Conservation (phyloP, 495 filamentous ascomycete genomes). For the Penicillium manginii region DNA sequence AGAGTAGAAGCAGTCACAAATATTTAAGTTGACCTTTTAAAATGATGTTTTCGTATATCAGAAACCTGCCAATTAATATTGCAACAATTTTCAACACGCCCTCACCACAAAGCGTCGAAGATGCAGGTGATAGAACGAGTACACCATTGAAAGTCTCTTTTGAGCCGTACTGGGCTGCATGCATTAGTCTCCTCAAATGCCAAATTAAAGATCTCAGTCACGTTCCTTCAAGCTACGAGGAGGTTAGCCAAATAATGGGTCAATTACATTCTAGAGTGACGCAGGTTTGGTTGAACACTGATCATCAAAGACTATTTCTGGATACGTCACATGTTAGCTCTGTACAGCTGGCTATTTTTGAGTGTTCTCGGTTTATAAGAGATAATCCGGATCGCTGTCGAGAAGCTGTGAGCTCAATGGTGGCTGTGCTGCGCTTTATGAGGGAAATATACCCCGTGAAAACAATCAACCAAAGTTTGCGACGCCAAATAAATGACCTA, state of each 20-base stretch:
- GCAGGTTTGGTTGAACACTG: not conserved
- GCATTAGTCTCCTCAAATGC: not conserved
- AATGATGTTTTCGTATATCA: not conserved
- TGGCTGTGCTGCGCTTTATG: not conserved
- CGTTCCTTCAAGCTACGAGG: not conserved
- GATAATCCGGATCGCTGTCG: not conserved
- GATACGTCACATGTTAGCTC: not conserved
- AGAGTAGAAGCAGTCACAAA: not conserved
- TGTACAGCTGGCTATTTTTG: not conserved
- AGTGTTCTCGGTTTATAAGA: not conserved
- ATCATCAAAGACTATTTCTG: not conserved
- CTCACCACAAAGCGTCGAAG: not conserved
- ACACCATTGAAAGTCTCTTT: not conserved
- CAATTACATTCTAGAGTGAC: not conserved
- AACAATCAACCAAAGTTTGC: not conserved
- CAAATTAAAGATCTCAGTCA: conserved; percentile 1
- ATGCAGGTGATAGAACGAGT: not conserved
- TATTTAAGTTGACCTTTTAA: not conserved
- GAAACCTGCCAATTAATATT: not conserved
- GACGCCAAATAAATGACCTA: not conserved
- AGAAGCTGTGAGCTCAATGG: not conserved
- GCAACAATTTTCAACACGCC: not conserved
- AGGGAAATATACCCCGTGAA: not conserved
- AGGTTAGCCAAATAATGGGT: not conserved
- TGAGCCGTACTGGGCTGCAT: not conserved